Base-by-base conservation (phyloP, 2,329 filamentous ascomycete genomes). In the Apiospora phragmitis region DNA sequence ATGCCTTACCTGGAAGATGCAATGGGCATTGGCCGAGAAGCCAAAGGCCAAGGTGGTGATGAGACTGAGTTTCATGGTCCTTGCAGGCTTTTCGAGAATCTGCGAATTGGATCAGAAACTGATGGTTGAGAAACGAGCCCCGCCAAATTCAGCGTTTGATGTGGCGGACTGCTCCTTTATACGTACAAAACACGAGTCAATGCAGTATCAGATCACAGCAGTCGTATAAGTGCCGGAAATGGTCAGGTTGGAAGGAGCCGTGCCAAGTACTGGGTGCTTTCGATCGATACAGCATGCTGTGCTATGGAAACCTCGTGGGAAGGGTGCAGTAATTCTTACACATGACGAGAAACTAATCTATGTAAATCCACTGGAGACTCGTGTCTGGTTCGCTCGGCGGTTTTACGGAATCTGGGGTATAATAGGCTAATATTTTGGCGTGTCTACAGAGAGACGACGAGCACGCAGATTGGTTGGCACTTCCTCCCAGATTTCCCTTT, bases 1-100 rank as follows among this genome's bases (percentile, higher is more conserved):
- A 76, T 24, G 24, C 1, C 12, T 67, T 75, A 83, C 82, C 74
- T 84, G 83, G 75, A 84, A 84, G 78, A 84, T 84, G 73, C 77
- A 76, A 72, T 84, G 82, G 51, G 80, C 82, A 74, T 84, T 78
- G 18, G 79, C 81, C 24, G 81, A 77, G 45, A 81, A 73, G 73
- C 79, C 76, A 42, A 78, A 79, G 8, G 79, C 80, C 70, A 82
- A 75, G 55, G 79, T 70, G 41, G 79, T 74, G 26, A 79, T 69
- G 41, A 80, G 67, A 24, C 79, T 81, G 74, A 81, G 75, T 79
- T 82, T 83, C 82, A 83, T 83, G 69, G 70, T 77, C 38, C 1
- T n/a, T 9, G 0, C 9, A 35, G 26, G 29, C 18, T 21, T 35
- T 12, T 4, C 7, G 29, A 7, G 0, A n/a, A 24, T 8, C 9